phyloP scores from a whole-genome alignment of 1,139 yeast species.

The Suhomyces chickasaworum region DNA sequence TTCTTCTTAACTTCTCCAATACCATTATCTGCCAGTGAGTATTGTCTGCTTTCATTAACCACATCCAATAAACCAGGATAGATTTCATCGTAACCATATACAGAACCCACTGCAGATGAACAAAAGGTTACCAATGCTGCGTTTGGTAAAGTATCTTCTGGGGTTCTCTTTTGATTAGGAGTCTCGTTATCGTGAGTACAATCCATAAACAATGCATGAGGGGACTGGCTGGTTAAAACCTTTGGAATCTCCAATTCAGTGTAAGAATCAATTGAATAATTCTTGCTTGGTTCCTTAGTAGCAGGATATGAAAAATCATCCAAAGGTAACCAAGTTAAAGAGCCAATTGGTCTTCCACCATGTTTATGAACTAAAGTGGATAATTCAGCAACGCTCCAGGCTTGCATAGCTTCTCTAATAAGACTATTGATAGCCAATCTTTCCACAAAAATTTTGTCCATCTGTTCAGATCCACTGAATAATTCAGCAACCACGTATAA shows the following conservation, averaged over 20 bases:
- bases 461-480: slow-evolving; percentile 87
- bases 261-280: slow-evolving; percentile 40
- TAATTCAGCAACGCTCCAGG: slow-evolving; percentile 84
- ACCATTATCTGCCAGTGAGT: slow-evolving; percentile 61
- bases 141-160: slow-evolving; percentile 91
- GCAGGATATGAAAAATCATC: slow-evolving; percentile 73
- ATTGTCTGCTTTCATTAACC: slow-evolving; percentile 73
- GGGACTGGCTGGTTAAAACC: slow-evolving; percentile 64
- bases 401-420: slow-evolving; percentile 97
- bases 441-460: slow-evolving; percentile 90
- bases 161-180: slow-evolving; percentile 85
- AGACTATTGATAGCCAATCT: slow-evolving; percentile 84
- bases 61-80: slow-evolving; percentile 80
- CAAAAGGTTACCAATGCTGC: slow-evolving; percentile 95
- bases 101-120: slow-evolving; percentile 92
- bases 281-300: slow-evolving; percentile 36
- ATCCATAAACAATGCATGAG: slow-evolving; percentile 96
- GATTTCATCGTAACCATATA: slow-evolving; percentile 91
- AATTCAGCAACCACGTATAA: slow-evolving; percentile 92
- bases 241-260: slow-evolving; percentile 66
- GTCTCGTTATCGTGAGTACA: slow-evolving; percentile 96
- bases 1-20: slow-evolving; percentile 70
- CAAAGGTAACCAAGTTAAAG: slow-evolving; percentile 74
- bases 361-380: slow-evolving; percentile 86
- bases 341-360: slow-evolving; percentile 96